Evolutionary conservation across 352 stramenopile species (phyloP), one percentile per base, ranked within the genome.

Genomic region (Globisporangium okanoganense): DNA sequence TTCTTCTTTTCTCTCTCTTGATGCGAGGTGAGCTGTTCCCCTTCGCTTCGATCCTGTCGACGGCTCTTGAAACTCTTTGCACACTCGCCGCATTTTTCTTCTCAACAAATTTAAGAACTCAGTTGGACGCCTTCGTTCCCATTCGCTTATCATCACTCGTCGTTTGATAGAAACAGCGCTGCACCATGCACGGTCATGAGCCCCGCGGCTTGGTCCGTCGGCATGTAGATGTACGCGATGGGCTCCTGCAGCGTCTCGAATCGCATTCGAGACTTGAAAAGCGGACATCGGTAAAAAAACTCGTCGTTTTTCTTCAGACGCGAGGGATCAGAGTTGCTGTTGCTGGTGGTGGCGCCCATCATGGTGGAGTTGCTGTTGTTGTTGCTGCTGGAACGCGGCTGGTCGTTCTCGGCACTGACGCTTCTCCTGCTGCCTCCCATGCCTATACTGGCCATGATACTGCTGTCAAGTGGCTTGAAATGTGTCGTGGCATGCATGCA

Each of bases 251-350:
- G 58, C 14, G 25, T 18, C 4, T 47, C 44, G 12, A 73, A 62
- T 20, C 76, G 70, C 18, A 51, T 45, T 10, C 64, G 59, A 1
- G 61, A 74, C 18, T 64, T 38, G 52, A 74, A 87, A 8, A 87
- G 58, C 8, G 78, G 78, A 33, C 78, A 88, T 3, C 60, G 62
- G 50, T 74, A 82, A 47, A 76, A 82, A 18, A 70, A 65, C 16
- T 62, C 22, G 18, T 60, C 27, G 18, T 22, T 22, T 5, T 43
- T 45, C 24, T 47, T 29, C 7, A 43, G 60, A 10, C 14, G 44
- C 12, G 3, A 48, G 10, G 6, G 35, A 10, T 52, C 58, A 4
- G n/a, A 31, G 33, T 62, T 45, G 22, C 13, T 44, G 38, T 4
- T 27, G 22, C 41, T 54, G 35, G 33, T 36, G 3, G 14, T 27